These are phyloP conservation scores for Aspergillus sp. DNA, from an alignment of 2,329 filamentous ascomycete genomes.

Conservation along the genomic window DNA sequence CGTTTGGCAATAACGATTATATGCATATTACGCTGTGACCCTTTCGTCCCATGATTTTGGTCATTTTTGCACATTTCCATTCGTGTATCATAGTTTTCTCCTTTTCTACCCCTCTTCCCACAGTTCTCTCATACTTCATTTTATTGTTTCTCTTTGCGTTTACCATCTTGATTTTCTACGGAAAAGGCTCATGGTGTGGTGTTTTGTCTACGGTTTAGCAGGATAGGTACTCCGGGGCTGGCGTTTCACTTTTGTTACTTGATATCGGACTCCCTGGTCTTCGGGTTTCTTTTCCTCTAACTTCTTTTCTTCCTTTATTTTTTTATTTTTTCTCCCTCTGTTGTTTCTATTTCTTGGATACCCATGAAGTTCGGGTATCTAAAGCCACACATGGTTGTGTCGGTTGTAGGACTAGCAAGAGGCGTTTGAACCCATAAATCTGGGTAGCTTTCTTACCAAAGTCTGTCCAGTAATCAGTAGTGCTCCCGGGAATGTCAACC, in stretches of 20 bases:
- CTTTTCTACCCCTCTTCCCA: slow-evolving; percentile 14
- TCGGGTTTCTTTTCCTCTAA: slow-evolving; percentile 16
- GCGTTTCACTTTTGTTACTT: slow-evolving; percentile 30
- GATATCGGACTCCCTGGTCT: slow-evolving; percentile 22
- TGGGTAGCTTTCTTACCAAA: neutral
- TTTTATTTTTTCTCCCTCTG: slow-evolving; percentile 4
- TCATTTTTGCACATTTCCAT: slow-evolving; percentile 16
- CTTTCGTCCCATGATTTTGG: slow-evolving; percentile 6
- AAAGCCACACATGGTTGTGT: slow-evolving; percentile 21
- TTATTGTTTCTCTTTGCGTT: slow-evolving; percentile 16
- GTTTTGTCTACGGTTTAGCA: slow-evolving; percentile 34
- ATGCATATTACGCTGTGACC: slow-evolving; percentile 61
- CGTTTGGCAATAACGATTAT: slow-evolving; percentile 87
- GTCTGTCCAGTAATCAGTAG: neutral
- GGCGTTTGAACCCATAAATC: slow-evolving; percentile 14
- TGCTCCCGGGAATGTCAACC: neutral
- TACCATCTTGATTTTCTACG: slow-evolving; percentile 17
- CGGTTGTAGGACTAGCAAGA: slow-evolving; percentile 36
- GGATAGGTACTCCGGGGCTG: slow-evolving; percentile 29
- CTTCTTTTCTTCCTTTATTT: neutral
- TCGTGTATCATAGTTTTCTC: slow-evolving; percentile 36
- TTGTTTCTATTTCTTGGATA: slow-evolving; percentile 28
- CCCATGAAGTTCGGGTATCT: slow-evolving; percentile 28
- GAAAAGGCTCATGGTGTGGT: slow-evolving; percentile 37
- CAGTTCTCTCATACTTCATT: slow-evolving; percentile 9